These are phyloP conservation scores for Colletotrichum navitas DNA, from an alignment of 2,329 filamentous ascomycete species.

Conservation along the genomic window DNA sequence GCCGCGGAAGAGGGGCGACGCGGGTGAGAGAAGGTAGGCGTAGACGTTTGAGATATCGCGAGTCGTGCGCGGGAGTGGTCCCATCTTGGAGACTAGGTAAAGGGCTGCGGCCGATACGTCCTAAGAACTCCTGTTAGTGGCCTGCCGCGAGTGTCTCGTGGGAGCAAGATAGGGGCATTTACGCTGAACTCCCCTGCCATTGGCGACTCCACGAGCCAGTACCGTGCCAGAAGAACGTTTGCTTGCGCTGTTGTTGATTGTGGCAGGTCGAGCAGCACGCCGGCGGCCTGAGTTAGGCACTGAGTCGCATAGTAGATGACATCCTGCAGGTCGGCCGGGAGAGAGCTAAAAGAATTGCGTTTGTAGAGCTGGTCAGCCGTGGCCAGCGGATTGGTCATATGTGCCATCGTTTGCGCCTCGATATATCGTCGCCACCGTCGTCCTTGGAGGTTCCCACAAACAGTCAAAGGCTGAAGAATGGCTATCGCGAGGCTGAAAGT, in stretches of 20 bases:
- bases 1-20: conserved; percentile 66
- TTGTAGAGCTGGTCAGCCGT: conserved; percentile 77
- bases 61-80: conserved; percentile 79
- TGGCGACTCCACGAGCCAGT: conserved; percentile 75
- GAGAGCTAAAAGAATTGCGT: conserved; percentile 65
- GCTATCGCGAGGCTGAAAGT: conserved; percentile 31
- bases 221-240: conserved; percentile 84
- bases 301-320: conserved; percentile 79
- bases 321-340: conserved; percentile 78
- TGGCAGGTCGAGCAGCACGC: conserved; percentile 84
- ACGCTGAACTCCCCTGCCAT: conserved; percentile 71
- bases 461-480: neutral
- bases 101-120: conserved; percentile 85
- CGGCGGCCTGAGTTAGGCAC: conserved; percentile 81
- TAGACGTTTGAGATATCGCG: conserved; percentile 89
- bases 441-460: neutral
- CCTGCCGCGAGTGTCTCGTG: neutral
- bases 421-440: neutral
- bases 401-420: conserved; percentile 35
- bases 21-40: conserved; percentile 78
- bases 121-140: conserved; percentile 56
- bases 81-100: conserved; percentile 87
- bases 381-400: conserved; percentile 74
- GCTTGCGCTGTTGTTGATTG: conserved; percentile 90
- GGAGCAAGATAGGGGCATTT: conserved; percentile 42